phyloP scores from a whole-genome alignment of 2,329 filamentous ascomycete species.

The Ophiostoma triangulosporum region DNA sequence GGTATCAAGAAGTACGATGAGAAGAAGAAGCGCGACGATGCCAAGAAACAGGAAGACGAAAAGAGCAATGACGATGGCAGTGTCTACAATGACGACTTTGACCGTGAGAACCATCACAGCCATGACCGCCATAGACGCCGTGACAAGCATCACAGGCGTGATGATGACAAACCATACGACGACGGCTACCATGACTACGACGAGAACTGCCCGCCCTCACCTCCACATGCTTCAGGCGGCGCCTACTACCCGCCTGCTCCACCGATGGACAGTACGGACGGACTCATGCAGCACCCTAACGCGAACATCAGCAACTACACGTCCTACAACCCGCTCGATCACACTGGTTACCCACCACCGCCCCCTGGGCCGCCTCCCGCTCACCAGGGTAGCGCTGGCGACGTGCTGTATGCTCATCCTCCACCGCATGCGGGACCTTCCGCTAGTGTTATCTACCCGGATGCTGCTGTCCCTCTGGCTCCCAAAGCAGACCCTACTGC shows the following conservation, averaged over 20 bases:
- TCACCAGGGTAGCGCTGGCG: constrained; percentile 9
- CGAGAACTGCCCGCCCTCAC: constrained; percentile 25
- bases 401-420: neutral
- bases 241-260: constrained; percentile 29
- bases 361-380: constrained; percentile 22
- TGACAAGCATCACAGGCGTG: constrained; percentile 15
- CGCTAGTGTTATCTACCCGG: neutral
- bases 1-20: constrained; percentile 48
- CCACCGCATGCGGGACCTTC: neutral
- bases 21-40: constrained; percentile 22
- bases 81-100: neutral
- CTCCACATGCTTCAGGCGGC: constrained; percentile 37
- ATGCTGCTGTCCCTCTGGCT: neutral
- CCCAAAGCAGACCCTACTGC: neutral
- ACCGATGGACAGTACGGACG: constrained; percentile 13
- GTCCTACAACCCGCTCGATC: constrained; percentile 30
- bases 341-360: constrained; percentile 28
- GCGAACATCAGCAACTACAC: constrained; percentile 20
- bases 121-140: constrained; percentile 15
- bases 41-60: constrained; percentile 24
- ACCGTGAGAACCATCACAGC: constrained; percentile 15
- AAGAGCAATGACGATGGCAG: constrained; percentile 13
- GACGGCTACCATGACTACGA: constrained; percentile 23
- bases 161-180: constrained; percentile 6
- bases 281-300: constrained; percentile 24